Conservation (phyloP, 352 stramenopile genomes). For the Globisporangium lucens region DNA sequence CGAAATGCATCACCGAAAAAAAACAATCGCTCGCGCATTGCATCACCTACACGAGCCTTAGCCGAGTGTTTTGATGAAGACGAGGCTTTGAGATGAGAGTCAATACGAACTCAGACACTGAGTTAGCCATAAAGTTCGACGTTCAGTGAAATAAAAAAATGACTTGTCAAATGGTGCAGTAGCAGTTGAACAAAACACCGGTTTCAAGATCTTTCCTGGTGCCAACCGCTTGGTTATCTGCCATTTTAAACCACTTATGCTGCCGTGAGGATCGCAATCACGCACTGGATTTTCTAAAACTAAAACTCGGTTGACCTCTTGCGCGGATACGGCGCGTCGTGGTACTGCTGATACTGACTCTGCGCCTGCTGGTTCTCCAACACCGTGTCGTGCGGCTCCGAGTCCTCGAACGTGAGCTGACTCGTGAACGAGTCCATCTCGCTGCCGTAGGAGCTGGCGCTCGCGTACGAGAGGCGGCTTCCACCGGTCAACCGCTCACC, state of each 20-base stretch:
- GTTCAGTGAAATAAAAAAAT: too few relatives aligned
- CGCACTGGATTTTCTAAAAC: slow-evolving; percentile 21
- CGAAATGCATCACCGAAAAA: too few relatives aligned
- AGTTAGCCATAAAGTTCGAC: too few relatives aligned
- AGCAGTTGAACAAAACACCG: not conserved
- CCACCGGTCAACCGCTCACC: not conserved
- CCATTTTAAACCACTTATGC: too few relatives aligned
- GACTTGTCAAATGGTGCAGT: too few relatives aligned
- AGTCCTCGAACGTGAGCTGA: slow-evolving; percentile 27
- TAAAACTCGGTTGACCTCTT: slow-evolving; percentile 60
- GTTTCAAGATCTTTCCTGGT: slow-evolving; percentile 11
- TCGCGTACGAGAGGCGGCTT: slow-evolving; percentile 17
- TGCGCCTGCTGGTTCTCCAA: slow-evolving; percentile 1
- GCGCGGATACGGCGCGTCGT: slow-evolving; percentile 20
- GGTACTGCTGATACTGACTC: not conserved
- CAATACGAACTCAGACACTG: too few relatives aligned
- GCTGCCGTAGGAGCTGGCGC: slow-evolving; percentile 20
- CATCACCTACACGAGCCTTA: too few relatives aligned
- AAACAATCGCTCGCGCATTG: too few relatives aligned
- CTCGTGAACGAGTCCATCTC: slow-evolving; percentile 40
- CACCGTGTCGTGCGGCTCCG: slow-evolving; percentile 24
- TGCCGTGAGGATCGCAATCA: not conserved
- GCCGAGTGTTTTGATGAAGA: too few relatives aligned
- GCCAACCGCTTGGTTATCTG: too few relatives aligned
- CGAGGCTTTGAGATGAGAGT: too few relatives aligned